Evolutionary conservation across 441 rosid species (phyloP).

Genomic region (Euphorbia celastroides): DNA sequence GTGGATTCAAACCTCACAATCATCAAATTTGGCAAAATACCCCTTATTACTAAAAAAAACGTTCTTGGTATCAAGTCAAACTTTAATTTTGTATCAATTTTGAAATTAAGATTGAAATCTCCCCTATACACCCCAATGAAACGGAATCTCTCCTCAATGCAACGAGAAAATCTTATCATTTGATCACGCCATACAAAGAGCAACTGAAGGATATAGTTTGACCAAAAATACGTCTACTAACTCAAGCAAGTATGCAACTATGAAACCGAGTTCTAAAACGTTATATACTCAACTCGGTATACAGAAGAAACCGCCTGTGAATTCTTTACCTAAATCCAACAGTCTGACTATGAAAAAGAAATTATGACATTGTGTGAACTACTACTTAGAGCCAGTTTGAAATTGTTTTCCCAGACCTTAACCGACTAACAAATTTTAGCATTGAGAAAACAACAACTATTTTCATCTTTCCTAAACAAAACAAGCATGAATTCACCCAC

Average conservation of each 20-base stretch:
- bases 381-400: too few relatives aligned
- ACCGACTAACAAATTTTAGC: too few relatives aligned
- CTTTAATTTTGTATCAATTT: neutral
- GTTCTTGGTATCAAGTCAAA: neutral
- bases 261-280: neutral
- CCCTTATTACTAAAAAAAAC: too few relatives aligned
- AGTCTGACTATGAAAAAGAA: too few relatives aligned
- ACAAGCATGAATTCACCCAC: neutral
- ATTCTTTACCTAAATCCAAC: neutral
- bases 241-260: neutral
- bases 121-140: neutral
- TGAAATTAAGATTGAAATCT: neutral
- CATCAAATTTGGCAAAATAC: too few relatives aligned
- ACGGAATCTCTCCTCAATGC: neutral
- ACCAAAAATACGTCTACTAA: too few relatives aligned
- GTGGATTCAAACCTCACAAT: neutral
- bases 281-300: neutral
- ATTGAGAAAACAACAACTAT: too few relatives aligned
- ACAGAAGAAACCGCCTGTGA: neutral
- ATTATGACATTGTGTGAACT: too few relatives aligned
- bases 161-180: too few relatives aligned
- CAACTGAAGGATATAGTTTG: too few relatives aligned
- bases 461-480: neutral
- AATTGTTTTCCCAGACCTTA: too few relatives aligned
- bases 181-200: too few relatives aligned